Base-by-base conservation (phyloP, 2,329 filamentous ascomycete species). In the Ceratocystis cacaofunesta region DNA sequence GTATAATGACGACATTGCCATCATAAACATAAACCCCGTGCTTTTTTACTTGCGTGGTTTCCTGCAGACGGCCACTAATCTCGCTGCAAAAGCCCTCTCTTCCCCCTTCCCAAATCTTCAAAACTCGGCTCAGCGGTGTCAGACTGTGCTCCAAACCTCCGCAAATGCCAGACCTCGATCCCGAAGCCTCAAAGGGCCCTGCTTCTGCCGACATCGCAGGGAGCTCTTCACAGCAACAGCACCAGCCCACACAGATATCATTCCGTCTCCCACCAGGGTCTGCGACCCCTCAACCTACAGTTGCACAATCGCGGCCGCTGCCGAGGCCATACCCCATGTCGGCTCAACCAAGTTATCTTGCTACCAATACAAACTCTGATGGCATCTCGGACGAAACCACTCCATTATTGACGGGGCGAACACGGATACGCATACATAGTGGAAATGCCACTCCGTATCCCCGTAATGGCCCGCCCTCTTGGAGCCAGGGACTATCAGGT, bases 401-500 rank as follows among this genome's bases (percentile, higher is more conserved):
- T 15, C 74, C 79, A 3, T 71, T 81, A 8, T 70, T 80, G 2
- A 71, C 70, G 30, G 76, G 77, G 5, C 74, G 75, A 66, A 77
- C 77, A 28, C 77, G 73, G 12, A 72, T 78, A 44, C 76, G 78
- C 68, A 76, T 77, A 48, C 74, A 75, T 8, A 74, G 72, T 46
- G 72, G 70, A 36, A 66, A 70, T 41, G 69, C 68, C 19, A 67
- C 66, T 41, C 66, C 66, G 3, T 67, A 65, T 41, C 63, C 67
- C 30, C 52, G 64, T 8, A 36, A 60, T 36, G 55, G 55, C 55
- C 62, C 32, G 10, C 22, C 64, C 30, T 72, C 74, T 22, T 73
- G 74, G 64, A 77, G 78, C 28, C 78, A 79, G 22, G 80, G 78
- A 70, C 77, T 75, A 69, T 71, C 73, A 43, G 78, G 79, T 77